Percentiles rank a stretch among this genome's conserved stretches.
These are phyloP conservation scores for Sextonia rubra DNA, from an alignment of 164 flowering plant species.

Conservation along the genomic window DNA sequence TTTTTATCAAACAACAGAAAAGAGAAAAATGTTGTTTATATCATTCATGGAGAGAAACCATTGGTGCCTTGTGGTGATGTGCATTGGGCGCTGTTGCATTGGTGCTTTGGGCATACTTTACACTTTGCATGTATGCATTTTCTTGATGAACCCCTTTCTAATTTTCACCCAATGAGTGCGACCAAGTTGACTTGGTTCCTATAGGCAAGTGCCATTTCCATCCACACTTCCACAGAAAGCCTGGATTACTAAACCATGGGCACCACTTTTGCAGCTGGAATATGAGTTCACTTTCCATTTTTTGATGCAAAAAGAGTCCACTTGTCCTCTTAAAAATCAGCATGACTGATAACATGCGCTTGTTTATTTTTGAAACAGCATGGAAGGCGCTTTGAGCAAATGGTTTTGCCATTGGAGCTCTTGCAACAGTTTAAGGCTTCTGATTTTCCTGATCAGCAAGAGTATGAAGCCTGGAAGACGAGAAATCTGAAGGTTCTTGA, in stretches of 20 bases:
- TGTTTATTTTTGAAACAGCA: conserved; percentile 40
- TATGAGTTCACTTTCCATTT: too few relatives aligned
- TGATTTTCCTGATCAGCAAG: conserved; percentile 65
- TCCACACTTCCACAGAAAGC: neutral
- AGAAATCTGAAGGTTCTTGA: conserved; percentile 72
- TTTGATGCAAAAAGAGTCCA: neutral
- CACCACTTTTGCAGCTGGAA: too few relatives aligned
- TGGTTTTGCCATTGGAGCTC: conserved; percentile 82
- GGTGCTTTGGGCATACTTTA: too few relatives aligned
- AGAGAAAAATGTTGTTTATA: too few relatives aligned
- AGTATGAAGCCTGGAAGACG: conserved; percentile 72
- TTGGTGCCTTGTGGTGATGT: too few relatives aligned
- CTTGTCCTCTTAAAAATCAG: neutral
- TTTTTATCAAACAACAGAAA: too few relatives aligned
- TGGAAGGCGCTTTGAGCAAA: conserved; percentile 67
- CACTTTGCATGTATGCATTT: too few relatives aligned
- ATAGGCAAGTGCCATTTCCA: neutral
- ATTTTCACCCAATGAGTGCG: neutral
- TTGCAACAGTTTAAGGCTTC: conserved; percentile 69
- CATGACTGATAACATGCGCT: neutral
- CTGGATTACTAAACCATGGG: too few relatives aligned
- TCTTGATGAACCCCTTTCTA: too few relatives aligned
- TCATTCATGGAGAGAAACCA: too few relatives aligned
- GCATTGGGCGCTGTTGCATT: too few relatives aligned
- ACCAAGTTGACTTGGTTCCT: neutral